Conservation (phyloP, 768 basidiomycete species). For the Termitomyces eurrhizus region DNA sequence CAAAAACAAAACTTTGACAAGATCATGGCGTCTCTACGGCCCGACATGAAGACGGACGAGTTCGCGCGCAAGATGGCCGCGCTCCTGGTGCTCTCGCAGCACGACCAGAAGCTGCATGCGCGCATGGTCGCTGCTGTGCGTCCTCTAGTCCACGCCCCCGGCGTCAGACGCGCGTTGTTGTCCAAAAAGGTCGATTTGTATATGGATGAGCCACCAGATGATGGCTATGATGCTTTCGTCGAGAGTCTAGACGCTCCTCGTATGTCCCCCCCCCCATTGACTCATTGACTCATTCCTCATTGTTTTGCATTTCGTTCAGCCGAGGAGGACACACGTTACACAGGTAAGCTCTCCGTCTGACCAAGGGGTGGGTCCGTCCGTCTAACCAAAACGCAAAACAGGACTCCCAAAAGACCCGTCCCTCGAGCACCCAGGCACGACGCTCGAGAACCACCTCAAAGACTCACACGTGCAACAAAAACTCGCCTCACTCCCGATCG, state of each 20-base stretch:
- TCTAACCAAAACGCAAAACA: not conserved
- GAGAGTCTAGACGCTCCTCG: not conserved
- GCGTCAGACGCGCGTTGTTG: not conserved
- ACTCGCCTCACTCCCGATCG: not conserved
- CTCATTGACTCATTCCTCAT: no score
- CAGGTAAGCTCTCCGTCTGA: not conserved
- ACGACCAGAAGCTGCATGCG: not conserved
- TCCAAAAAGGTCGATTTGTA: not conserved
- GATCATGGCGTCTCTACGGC: slow-evolving; percentile 5
- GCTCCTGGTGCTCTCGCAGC: not conserved
- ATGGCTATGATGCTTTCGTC: not conserved
- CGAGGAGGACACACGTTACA: not conserved
- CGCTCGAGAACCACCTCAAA: not conserved
- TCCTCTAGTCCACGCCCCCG: not conserved
- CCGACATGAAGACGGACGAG: not conserved
- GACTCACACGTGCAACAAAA: not conserved
- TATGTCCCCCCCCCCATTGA: not conserved
- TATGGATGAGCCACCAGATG: not conserved
- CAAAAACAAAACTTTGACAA: slow-evolving; percentile 16
- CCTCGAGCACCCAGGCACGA: not conserved
- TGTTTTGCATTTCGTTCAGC: not conserved
- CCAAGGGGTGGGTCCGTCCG: no score
- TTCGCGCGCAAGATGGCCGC: not conserved
- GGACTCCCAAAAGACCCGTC: slow-evolving; percentile 3
- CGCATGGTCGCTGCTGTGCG: not conserved